Conservation (phyloP, 306 rosid genomes). For the Prunus kanzakura region DNA sequence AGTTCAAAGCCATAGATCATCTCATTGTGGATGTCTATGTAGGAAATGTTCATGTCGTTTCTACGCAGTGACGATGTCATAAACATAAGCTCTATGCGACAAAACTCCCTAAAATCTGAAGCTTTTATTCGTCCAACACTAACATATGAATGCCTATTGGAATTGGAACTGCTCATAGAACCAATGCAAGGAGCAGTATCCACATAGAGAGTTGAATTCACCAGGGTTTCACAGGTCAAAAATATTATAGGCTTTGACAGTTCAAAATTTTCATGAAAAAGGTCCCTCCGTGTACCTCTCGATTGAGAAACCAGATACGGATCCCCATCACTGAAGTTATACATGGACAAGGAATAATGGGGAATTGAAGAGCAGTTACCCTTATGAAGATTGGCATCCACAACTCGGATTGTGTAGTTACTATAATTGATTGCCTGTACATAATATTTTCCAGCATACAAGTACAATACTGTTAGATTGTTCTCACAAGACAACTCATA, state of each 20-base stretch:
- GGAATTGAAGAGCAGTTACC: not conserved
- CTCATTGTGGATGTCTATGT: constrained; percentile 11
- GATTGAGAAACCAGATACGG: not conserved
- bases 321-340: not conserved
- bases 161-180: not conserved
- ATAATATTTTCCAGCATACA: not conserved
- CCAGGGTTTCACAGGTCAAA: constrained; percentile 3
- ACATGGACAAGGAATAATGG: not conserved
- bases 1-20: constrained; percentile 22
- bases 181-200: not conserved
- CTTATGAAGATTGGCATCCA: not conserved
- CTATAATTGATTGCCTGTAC: not conserved
- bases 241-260: not conserved
- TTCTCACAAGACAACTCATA: not conserved
- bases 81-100: not conserved
- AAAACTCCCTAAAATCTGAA: constrained; percentile 1
- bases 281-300: rapidly evolving
- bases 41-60: not conserved
- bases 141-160: not conserved
- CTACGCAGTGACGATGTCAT: not conserved
- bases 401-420: constrained; percentile 27
- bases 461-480: not conserved
- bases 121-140: not conserved
- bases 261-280: no score
- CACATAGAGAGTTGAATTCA: not conserved